These are phyloP conservation scores for Scedosporium apiospermum DNA, from an alignment of 2,329 filamentous ascomycete species.

Conservation along the genomic window DNA sequence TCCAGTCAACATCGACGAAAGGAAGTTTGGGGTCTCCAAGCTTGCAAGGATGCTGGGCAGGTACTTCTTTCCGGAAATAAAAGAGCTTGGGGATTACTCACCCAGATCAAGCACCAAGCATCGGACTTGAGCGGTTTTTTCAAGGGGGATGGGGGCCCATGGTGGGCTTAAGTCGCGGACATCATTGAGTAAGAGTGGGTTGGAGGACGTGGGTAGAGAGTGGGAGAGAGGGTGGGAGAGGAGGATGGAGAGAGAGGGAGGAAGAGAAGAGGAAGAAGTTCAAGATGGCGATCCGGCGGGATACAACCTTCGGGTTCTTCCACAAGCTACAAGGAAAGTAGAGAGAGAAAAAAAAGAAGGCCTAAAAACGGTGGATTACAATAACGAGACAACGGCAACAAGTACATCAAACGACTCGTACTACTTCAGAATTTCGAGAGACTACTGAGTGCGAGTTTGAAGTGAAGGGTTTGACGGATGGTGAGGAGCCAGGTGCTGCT, in stretches of 20 bases:
- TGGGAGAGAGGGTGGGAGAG: neutral
- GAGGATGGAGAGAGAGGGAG: neutral
- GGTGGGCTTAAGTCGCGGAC: neutral
- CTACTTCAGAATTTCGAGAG: too few relatives aligned
- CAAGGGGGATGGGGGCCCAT: neutral
- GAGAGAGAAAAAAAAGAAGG: too few relatives aligned
- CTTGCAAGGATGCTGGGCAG: neutral
- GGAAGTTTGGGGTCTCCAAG: neutral
- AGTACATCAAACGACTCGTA: too few relatives aligned
- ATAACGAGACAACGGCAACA: too few relatives aligned
- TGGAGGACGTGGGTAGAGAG: neutral
- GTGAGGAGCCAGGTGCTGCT: too few relatives aligned
- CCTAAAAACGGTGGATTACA: too few relatives aligned
- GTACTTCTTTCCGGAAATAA: neutral
- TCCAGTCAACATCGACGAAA: neutral
- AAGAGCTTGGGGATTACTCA: neutral
- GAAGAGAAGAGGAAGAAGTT: neutral
- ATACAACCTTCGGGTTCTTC: too few relatives aligned
- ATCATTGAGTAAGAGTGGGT: neutral
- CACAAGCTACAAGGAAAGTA: too few relatives aligned
- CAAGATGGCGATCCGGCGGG: neutral
- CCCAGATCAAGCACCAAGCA: neutral
- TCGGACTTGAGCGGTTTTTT: constrained; percentile 1
- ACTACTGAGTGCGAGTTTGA: too few relatives aligned
- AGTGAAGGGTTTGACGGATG: too few relatives aligned